Evolutionary conservation across 495 filamentous ascomycete genomes (phyloP), one percentile per base, ranked within the genome.

Genomic region (Glutinoglossum americanum): DNA sequence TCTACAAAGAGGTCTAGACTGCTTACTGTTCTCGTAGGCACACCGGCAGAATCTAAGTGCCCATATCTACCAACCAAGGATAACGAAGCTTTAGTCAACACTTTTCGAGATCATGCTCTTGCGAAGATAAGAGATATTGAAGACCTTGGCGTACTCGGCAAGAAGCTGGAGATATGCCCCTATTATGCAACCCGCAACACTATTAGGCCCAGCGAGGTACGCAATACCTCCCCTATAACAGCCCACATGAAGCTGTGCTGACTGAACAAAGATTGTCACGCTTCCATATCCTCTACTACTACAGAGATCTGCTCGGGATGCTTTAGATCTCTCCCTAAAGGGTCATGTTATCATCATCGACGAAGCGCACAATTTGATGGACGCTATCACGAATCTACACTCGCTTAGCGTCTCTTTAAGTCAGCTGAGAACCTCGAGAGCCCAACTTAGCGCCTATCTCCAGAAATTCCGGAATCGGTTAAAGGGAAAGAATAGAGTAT

Each of bases 311-410:
- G 90, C 92, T 5, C 75, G 92, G 47, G 89, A 97, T 58, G 87
- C 92, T 4, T 75, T 98, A 3, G 80, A 81, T 33, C 76, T 98
- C 23, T 92, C 85, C 30, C 68, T 98, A 10, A 88, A 89, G 62
- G 83, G 79, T 7, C 89, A 95, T 66, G 74, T 97, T 1, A 78
- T 98, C 25, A 84, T 98, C 47, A 86, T 98, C 61, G 92, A 98
- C 63, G 92, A 98, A 71, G 92, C 93, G 0, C 92, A 98, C 65
- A 98, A 98, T 66, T 76, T 98, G 32, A 96, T 96, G 81, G 89
- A 95, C 67, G 85, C 90, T 1, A 89, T 98, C 48, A 77, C 86
- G 0, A 82, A 80, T 25, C 90, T 95, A 55, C 79, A 97, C 64
- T 93, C 92, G 0, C 77, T 86, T 4, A 77, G 81, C 41, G 75